These are phyloP conservation scores for Fusarium floridanum DNA, from an alignment of 2,329 filamentous ascomycete genomes.

Conservation along the genomic window DNA sequence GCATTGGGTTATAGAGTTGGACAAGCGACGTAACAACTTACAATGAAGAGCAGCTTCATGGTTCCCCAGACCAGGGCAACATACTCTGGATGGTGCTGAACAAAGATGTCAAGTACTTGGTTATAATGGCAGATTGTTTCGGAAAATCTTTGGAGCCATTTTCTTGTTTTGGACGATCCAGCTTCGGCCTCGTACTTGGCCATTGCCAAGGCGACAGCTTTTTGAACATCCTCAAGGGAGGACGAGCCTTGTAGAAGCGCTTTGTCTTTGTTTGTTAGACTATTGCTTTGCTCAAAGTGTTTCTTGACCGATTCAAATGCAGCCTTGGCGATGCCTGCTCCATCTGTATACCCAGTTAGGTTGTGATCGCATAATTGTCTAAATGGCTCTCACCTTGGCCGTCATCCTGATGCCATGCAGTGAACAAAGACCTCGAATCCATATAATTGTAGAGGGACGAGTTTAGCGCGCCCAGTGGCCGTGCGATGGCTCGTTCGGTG, in stretches of 20 bases:
- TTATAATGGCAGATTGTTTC: conserved; percentile 16
- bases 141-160: conserved; percentile 1
- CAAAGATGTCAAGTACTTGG: conserved; percentile 14
- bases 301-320: not conserved
- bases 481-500: too few relatives aligned
- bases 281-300: not conserved
- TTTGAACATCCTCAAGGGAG: not conserved
- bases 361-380: too few relatives aligned
- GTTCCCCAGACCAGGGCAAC: conserved; percentile 21
- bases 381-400: too few relatives aligned
- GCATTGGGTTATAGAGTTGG: too few relatives aligned
- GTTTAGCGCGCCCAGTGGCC: too few relatives aligned
- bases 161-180: not conserved
- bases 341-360: not conserved
- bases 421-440: too few relatives aligned
- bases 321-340: not conserved
- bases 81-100: conserved; percentile 25
- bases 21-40: too few relatives aligned
- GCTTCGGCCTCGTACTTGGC: conserved; percentile 3
- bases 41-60: conserved; percentile 24
- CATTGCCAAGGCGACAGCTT: not conserved
- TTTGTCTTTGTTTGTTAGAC: not conserved
- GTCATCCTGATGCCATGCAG: conserved; percentile 4
- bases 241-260: not conserved
- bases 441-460: too few relatives aligned